phyloP scores from a whole-genome alignment of 192 early-diverging fungal species.

The Phycomyces nitens region DNA sequence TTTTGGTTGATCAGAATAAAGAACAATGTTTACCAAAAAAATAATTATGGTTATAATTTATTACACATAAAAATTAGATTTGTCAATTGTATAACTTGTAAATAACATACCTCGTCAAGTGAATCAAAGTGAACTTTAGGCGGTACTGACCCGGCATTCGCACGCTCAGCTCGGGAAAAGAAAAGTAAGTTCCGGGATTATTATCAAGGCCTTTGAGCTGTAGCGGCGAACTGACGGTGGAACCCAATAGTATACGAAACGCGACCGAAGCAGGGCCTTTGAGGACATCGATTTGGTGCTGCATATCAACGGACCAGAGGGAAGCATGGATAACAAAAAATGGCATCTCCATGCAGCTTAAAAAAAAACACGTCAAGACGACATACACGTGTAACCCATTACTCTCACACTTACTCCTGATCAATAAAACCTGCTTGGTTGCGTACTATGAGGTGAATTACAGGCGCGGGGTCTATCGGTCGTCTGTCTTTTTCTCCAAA shows the following conservation, averaged over 20 bases:
- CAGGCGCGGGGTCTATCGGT: constrained; percentile 74
- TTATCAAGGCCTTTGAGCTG: constrained; percentile 77
- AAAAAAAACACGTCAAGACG: not conserved
- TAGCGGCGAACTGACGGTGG: constrained; percentile 81
- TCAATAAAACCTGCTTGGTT: not conserved
- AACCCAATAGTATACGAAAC: constrained; percentile 60
- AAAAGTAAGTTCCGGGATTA: constrained; percentile 82
- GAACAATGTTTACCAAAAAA: no score
- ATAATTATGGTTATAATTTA: no score
- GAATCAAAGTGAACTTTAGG: constrained; percentile 11
- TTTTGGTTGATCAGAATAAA: not conserved
- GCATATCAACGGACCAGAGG: constrained; percentile 13
- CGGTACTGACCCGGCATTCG: constrained; percentile 78
- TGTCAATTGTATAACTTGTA: not conserved
- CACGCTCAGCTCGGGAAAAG: constrained; percentile 89
- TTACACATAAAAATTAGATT: not conserved
- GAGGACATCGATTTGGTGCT: constrained; percentile 3
- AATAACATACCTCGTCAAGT: constrained; percentile 1
- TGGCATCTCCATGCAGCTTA: not conserved
- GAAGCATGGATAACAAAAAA: constrained; percentile 5
- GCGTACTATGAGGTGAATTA: constrained; percentile 45
- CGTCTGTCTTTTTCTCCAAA: constrained; percentile 48
- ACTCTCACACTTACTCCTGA: constrained; percentile 6
- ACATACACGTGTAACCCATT: not conserved
- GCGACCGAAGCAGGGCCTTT: constrained; percentile 74